Percentiles rank a stretch among this genome's conserved stretches.
phyloP scores from a whole-genome alignment of 1,284 basidiomycete genomes.

The Ustilago lituana region DNA sequence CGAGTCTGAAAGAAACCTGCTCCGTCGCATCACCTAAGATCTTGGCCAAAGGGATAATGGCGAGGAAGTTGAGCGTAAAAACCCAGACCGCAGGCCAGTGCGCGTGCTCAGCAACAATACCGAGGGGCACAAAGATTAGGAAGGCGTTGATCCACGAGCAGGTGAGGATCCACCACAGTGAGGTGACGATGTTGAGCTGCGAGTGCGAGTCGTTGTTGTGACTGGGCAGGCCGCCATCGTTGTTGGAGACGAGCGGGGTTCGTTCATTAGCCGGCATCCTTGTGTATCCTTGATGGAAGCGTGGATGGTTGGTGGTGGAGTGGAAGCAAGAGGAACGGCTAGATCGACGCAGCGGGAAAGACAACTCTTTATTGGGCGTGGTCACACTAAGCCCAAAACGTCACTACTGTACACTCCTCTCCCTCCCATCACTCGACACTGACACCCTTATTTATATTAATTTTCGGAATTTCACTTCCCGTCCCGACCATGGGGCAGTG shows the following conservation, averaged over 20 bases:
- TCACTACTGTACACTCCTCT: too few species aligned
- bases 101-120: slow-evolving; percentile 56
- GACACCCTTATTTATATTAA: background rate
- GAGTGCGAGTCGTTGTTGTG: slow-evolving; percentile 12
- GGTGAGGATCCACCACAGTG: slow-evolving; percentile 60
- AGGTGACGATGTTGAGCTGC: slow-evolving; percentile 40
- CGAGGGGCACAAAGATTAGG: slow-evolving; percentile 66
- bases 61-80: slow-evolving; percentile 65
- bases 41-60: slow-evolving; percentile 66
- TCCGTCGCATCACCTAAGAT: slow-evolving; percentile 66
- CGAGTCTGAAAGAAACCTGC: slow-evolving; percentile 60
- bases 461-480: too few species aligned
- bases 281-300: background rate
- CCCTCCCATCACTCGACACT: too few species aligned
- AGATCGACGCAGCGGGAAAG: too few species aligned
- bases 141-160: slow-evolving; percentile 61
- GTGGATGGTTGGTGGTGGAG: background rate
- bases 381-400: too few species aligned
- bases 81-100: slow-evolving; percentile 62
- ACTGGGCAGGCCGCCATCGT: slow-evolving; percentile 16
- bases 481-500: too few species aligned
- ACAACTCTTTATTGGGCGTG: too few species aligned
- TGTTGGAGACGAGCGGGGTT: slow-evolving; percentile 29
- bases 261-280: slow-evolving; percentile 44
- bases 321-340: background rate